These are phyloP conservation scores for Jaapia argillacea DNA, from an alignment of 768 basidiomycete species.

Conservation along the genomic window DNA sequence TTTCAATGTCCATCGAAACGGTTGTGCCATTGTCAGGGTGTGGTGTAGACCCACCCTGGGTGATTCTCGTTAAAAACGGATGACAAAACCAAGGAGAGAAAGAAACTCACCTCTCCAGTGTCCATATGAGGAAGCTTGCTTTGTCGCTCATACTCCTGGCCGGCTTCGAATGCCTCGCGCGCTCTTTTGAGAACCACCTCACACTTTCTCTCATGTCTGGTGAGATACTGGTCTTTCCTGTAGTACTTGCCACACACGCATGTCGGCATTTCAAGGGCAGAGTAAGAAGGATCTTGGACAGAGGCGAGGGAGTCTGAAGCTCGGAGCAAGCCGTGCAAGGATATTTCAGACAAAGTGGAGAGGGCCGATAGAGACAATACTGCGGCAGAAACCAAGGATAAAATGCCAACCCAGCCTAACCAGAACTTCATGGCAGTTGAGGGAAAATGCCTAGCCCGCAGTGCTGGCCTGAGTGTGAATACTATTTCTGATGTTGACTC, in stretches of 20 bases:
- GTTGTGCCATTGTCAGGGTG: too few species aligned
- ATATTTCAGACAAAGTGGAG: too few species aligned
- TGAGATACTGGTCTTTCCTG: not conserved
- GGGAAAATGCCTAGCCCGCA: not conserved
- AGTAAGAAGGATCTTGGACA: too few species aligned
- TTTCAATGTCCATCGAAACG: too few species aligned
- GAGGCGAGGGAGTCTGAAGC: too few species aligned
- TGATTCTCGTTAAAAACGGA: not conserved
- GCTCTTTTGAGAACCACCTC: not conserved
- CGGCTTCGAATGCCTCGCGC: not conserved
- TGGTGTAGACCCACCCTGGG: too few species aligned
- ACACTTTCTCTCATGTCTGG: not conserved
- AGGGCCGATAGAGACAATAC: not conserved
- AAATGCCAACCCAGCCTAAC: not conserved
- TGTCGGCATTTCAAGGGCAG: not conserved
- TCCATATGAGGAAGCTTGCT: not conserved
- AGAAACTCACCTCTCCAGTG: not conserved
- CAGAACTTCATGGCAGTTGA: not conserved
- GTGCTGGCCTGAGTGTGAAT: too few species aligned
- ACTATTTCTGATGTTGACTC: too few species aligned
- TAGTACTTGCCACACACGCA: not conserved
- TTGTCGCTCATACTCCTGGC: not conserved
- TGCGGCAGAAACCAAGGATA: not conserved
- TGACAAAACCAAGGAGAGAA: not conserved
- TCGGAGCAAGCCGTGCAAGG: too few species aligned